Evolutionary conservation across 768 basidiomycete species (phyloP), one percentile per base, ranked within the genome.

Genomic region (Boletus tomentosulus): DNA sequence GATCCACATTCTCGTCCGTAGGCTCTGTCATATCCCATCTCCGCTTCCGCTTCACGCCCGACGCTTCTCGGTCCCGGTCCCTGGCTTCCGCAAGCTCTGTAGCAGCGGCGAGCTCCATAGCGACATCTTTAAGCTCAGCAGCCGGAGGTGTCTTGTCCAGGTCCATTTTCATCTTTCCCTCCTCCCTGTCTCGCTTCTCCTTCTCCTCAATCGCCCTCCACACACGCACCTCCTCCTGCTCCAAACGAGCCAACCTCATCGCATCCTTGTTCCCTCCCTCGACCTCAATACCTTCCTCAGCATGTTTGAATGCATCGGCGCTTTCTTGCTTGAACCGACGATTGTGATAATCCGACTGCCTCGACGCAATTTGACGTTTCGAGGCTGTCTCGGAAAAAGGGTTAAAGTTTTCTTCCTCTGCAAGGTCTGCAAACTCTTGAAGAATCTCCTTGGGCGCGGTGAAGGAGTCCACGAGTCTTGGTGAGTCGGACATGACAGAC

Each of bases 211-310:
- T 94, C 19, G 87, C 87, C 62, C 84, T 76, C 66, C 79, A 78
- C 34, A 98, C 93, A 57, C 90, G 76, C 60, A 74, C 77, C 73
- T 98, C 97, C 74, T 98, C 97, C 73, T 91, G 88, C 78, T 98
- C 94, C 71, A 99, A 74, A 67, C 85, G 83, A 56, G 88, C 78
- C 61, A 95, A 65, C 66, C 93, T 80, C 97, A 98, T 99, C 12
- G 93, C 90, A 67, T 98, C 96, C 67, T 91, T 95, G 70, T 98
- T 98, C 3, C 90, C 89, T 44, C 92, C 92, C 65, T 92, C 91
- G 1, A 80, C 78, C 28, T 84, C 82, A 58, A 76, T 76, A 0
- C 85, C 87, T 50, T 87, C 89, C 55, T 83, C 82, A 3, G 65
- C 77, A 35, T 84, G 78, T 55, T 81, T 74, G 62, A 92, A 93